Percentiles rank a stretch among this genome's conserved stretches.
These are phyloP conservation scores for Chlorella sp. DNA, from an alignment of 139 green algal genomes.

Conservation along the genomic window DNA sequence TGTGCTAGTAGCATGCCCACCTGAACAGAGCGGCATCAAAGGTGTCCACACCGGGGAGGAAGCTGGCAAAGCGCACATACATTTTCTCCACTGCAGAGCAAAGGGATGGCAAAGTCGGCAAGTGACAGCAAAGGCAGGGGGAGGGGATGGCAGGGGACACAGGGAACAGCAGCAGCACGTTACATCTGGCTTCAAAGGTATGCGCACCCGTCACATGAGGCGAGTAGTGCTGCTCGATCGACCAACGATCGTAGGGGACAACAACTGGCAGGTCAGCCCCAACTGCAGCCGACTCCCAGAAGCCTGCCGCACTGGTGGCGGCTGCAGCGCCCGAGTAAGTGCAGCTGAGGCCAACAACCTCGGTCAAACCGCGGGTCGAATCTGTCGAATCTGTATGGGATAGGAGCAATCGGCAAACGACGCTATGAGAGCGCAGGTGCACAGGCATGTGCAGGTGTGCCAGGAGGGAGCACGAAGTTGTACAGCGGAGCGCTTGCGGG, in stretches of 20 bases:
- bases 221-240: constrained; percentile 32
- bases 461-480: no score
- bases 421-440: no score
- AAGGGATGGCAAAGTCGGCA: not conserved
- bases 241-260: constrained; percentile 31
- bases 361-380: not conserved
- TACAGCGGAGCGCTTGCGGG: no score
- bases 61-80: constrained; percentile 72
- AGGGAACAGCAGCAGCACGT: not conserved
- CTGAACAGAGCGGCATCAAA: constrained; percentile 69
- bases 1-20: not conserved
- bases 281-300: not conserved
- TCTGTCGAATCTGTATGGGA: not conserved
- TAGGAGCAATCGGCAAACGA: not conserved
- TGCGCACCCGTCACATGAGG: constrained; percentile 7
- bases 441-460: no score
- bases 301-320: not conserved
- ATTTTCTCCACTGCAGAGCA: constrained; percentile 50
- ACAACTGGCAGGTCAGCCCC: not conserved
- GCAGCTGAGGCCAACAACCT: constrained; percentile 21
- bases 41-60: constrained; percentile 53
- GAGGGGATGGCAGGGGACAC: not conserved
- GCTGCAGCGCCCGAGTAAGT: not conserved
- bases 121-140: not conserved
- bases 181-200: not conserved